Evolutionary conservation across 1,139 yeast genomes (phyloP).

Genomic region (Pneumocystis sp.): DNA sequence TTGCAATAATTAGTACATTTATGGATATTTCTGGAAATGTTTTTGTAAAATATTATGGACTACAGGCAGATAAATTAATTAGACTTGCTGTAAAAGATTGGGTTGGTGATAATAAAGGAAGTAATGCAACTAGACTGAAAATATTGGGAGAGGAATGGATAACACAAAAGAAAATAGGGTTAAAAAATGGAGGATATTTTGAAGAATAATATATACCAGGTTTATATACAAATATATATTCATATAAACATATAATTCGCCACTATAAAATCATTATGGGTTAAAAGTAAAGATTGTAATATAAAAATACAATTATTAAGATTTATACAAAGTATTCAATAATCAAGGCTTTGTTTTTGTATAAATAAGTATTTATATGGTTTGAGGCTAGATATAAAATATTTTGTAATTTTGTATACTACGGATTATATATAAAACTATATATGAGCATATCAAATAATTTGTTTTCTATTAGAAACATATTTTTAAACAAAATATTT

Average conservation of each 20-base stretch:
- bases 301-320: too few species aligned
- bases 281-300: too few species aligned
- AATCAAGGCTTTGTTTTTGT: neutral
- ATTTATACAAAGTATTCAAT: too few species aligned
- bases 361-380: too few species aligned
- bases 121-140: neutral
- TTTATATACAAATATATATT: neutral
- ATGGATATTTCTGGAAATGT: conserved; percentile 71
- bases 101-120: neutral
- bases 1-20: conserved; percentile 63
- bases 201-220: neutral
- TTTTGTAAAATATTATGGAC: conserved; percentile 44
- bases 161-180: neutral
- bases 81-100: conserved; percentile 2
- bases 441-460: too few species aligned
- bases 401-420: too few species aligned
- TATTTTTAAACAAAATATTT: too few species aligned
- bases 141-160: neutral
- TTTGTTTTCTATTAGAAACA: too few species aligned
- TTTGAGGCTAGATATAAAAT: too few species aligned
- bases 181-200: conserved; percentile 1
- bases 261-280: neutral
- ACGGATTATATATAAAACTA: too few species aligned
- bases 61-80: conserved; percentile 55
- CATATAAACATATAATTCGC: neutral